These are phyloP conservation scores for Paralagenidium karlingii DNA, from an alignment of 352 stramenopile genomes.

Conservation along the genomic window DNA sequence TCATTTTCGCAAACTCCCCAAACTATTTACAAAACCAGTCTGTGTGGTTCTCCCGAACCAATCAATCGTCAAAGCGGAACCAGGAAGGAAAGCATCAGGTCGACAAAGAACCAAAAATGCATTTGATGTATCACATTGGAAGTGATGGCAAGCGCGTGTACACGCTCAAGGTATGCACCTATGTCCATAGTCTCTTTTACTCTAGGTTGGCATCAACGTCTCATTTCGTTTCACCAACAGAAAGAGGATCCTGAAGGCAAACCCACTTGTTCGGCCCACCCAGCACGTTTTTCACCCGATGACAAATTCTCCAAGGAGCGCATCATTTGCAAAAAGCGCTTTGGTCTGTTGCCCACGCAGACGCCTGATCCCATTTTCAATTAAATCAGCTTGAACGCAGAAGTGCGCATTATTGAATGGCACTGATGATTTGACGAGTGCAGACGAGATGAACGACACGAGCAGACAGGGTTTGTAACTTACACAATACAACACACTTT, in stretches of 20 bases:
- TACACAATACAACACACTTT: too few relatives aligned
- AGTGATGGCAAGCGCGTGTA: slow-evolving; percentile 95
- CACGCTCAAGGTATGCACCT: slow-evolving; percentile 91
- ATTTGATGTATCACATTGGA: slow-evolving; percentile 99
- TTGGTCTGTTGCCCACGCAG: slow-evolving; percentile 95
- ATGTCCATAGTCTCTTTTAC: background rate
- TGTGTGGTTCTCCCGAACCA: too few relatives aligned
- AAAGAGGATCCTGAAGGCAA: slow-evolving; percentile 90
- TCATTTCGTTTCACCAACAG: slow-evolving; percentile 19
- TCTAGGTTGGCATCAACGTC: slow-evolving; percentile 1
- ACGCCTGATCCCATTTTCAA: slow-evolving; percentile 76
- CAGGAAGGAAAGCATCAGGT: background rate
- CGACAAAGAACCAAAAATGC: slow-evolving; percentile 65
- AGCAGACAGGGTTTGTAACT: too few relatives aligned
- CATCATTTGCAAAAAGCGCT: slow-evolving; percentile 97
- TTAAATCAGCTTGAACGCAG: too few relatives aligned
- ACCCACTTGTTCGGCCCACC: slow-evolving; percentile 95
- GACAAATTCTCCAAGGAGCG: slow-evolving; percentile 99
- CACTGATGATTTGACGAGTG: too few relatives aligned
- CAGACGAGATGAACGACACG: too few relatives aligned
- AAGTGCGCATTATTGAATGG: too few relatives aligned
- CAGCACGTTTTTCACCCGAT: slow-evolving; percentile 96
- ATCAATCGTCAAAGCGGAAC: too few relatives aligned
- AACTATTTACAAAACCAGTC: too few relatives aligned
- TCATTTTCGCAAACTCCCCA: too few relatives aligned